Evolutionary conservation across 371 early-diverging fungal genomes (phyloP), one percentile per base, ranked within the genome.

Genomic region (Mucor lusitanicus): DNA sequence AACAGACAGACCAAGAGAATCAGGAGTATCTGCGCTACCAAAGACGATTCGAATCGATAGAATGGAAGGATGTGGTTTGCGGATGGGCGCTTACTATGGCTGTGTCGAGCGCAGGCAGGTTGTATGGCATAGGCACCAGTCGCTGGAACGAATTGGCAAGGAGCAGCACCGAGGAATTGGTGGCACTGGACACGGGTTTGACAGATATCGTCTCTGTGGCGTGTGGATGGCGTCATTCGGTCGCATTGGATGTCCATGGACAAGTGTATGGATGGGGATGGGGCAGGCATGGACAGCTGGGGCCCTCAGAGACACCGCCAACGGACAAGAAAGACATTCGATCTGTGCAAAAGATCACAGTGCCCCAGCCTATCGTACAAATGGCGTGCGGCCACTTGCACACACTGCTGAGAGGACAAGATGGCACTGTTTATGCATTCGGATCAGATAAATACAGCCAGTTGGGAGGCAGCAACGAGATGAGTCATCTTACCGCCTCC

Each of bases 381-480:
- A 33, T 85, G 19, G 84, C 82, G 9, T 89, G 88, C 65, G 91
- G 91, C 0, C 86, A 87, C 63, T 57, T 81, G 40, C 85, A 84
- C 71, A 80, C 86, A 1, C 54, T 82, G 2, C 64, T 88, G 17
- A 42, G 82, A 30, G 80, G 82, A 17, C 37, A 69, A 7, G 74
- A 77, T 64, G 85, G 84, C 0, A 64, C 74, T 0, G 73, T 92
- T 17, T 84, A 78, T 61, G 80, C 77, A 2, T 82, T 85, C 39
- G 94, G 94, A 8, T 72, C 83, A 21, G 88, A 92, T 70, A 84
- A 85, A 55, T 86, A 88, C 68, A 86, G 86, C 0, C 90, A 90
- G 71, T 63, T 64, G 35, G 28, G 23, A 3, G n/a, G 13, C n/a
- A 33, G 28, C 37, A 11, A 46, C 4, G 39, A 48, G 9, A 21